Evolutionary conservation across 2,329 filamentous ascomycete genomes (phyloP), one percentile per base, ranked within the genome.

Genomic region (Catunica adiposa): DNA sequence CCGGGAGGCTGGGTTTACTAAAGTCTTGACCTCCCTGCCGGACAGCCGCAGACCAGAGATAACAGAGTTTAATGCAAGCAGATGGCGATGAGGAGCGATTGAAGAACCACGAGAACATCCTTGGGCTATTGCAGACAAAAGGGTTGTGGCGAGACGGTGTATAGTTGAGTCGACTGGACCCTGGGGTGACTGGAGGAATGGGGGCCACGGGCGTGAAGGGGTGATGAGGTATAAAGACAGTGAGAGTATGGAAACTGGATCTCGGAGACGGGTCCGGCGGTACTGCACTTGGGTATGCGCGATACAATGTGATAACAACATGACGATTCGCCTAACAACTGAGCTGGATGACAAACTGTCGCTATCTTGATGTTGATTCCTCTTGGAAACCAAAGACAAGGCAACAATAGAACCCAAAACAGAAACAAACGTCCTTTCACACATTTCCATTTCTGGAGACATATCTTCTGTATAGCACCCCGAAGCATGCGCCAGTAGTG

Each of bases 1-100:
- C 60, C 78, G 77, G 0, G 76, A 75, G 1, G 70, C 69, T 29
- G 77, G 73, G 2, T 66, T 64, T 29, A 68, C 68, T 34, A 79
- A 63, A 20, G 66, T 67, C 29, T 63, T 60, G 4, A 71, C 59
- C 23, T 69, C 64, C 55, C 63, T 64, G 8, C 59, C 59, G 2
- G 65, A 62, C 3, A 72, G 59, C 1, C 60, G 60, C 14, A 73
- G 60, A 3, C 51, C 55, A n/a, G 67, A 63, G 6, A 78, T 61
- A 17, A 63, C 66, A n/a, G 63, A 61, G 60, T 69, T 74, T 17
- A 78, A 63, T 34, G 66, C 64, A 5, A 65, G 61, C 26, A 73
- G 64, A 55, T 72, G 66, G 29, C 63, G 63, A 51, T 66, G 66
- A 26, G 67, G 64, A 15, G 70, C 64, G 48, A 70, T 63, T 26